These are phyloP conservation scores for Fonsecaea pedrosoi DNA, from an alignment of 2,329 filamentous ascomycete genomes.

Conservation along the genomic window DNA sequence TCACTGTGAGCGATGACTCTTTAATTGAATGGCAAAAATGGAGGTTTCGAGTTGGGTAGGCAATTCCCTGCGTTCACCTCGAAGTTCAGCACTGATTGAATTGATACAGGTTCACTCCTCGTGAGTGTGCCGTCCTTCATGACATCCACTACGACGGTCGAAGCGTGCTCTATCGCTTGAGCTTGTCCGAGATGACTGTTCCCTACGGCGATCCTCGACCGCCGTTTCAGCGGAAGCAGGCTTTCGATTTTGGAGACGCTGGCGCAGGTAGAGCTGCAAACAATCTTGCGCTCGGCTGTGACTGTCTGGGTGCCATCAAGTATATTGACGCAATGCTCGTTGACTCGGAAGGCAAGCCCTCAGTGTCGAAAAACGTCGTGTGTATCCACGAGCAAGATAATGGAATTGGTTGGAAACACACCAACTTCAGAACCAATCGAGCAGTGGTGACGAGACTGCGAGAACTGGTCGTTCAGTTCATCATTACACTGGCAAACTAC, in stretches of 20 bases:
- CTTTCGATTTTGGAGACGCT: slow-evolving; percentile 74
- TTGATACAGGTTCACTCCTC: slow-evolving; percentile 62
- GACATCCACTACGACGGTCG: slow-evolving; percentile 73
- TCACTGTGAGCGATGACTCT: slow-evolving; percentile 61
- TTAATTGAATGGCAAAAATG: slow-evolving; percentile 69
- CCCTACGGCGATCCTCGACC: slow-evolving; percentile 70
- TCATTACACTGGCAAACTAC: slow-evolving; percentile 73
- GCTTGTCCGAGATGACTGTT: slow-evolving; percentile 72
- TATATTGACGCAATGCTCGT: slow-evolving; percentile 67
- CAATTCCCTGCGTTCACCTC: neutral
- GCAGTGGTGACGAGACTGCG: slow-evolving; percentile 67
- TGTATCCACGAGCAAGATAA: slow-evolving; percentile 74
- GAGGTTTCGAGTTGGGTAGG: slow-evolving; percentile 68
- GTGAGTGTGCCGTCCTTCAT: slow-evolving; percentile 74
- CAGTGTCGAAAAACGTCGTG: slow-evolving; percentile 64
- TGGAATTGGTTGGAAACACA: slow-evolving; percentile 74
- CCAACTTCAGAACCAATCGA: slow-evolving; percentile 68
- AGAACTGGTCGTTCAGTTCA: slow-evolving; percentile 70
- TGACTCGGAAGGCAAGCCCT: slow-evolving; percentile 60
- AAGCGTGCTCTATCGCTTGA: slow-evolving; percentile 70
- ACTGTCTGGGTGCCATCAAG: slow-evolving; percentile 72
- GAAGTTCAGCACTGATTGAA: slow-evolving; percentile 38
- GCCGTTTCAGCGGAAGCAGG: slow-evolving; percentile 72
- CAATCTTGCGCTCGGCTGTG: slow-evolving; percentile 70
- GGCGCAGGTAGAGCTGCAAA: slow-evolving; percentile 72